Evolutionary conservation across 352 stramenopile species (phyloP).

Genomic region (Saprolegnia diclina): DNA sequence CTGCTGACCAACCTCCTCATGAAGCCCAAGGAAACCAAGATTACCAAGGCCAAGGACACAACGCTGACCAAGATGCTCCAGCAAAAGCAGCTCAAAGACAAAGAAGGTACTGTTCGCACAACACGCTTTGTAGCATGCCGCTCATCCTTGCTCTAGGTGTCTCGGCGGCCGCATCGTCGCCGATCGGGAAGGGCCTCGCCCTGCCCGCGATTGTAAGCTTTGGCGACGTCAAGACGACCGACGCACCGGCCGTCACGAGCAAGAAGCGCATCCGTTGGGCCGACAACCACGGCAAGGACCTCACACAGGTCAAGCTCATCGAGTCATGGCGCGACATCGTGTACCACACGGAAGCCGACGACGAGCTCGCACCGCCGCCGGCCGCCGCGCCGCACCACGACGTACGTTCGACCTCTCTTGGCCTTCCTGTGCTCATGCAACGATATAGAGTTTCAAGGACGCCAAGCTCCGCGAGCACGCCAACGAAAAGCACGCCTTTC

Average conservation of each 20-base stretch:
- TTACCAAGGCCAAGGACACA: neutral
- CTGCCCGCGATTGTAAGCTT: constrained; percentile 82
- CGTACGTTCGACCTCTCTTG: neutral
- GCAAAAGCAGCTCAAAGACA: constrained; percentile 8
- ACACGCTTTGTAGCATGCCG: neutral
- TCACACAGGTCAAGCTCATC: constrained; percentile 78
- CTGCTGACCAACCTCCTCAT: constrained; percentile 15
- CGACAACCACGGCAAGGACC: constrained; percentile 64
- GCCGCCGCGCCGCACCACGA: constrained; percentile 42
- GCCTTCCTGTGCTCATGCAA: neutral
- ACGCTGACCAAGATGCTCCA: constrained; percentile 7
- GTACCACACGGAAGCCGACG: constrained; percentile 34
- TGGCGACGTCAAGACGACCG: constrained; percentile 36
- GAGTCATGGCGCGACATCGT: constrained; percentile 82
- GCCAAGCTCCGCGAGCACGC: constrained; percentile 81
- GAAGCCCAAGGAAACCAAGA: neutral
- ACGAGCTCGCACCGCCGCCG: neutral
- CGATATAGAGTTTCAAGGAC: constrained; percentile 58
- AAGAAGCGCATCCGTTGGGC: constrained; percentile 77
- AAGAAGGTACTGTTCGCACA: neutral
- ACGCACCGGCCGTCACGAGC: constrained; percentile 31
- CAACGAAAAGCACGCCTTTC: constrained; percentile 36
- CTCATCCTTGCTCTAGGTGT: neutral
- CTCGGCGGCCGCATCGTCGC: neutral
- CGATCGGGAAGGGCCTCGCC: constrained; percentile 22